These are phyloP conservation scores for Solanum hybrid DNA, from an alignment of 305 asterid genomes.

Conservation along the genomic window DNA sequence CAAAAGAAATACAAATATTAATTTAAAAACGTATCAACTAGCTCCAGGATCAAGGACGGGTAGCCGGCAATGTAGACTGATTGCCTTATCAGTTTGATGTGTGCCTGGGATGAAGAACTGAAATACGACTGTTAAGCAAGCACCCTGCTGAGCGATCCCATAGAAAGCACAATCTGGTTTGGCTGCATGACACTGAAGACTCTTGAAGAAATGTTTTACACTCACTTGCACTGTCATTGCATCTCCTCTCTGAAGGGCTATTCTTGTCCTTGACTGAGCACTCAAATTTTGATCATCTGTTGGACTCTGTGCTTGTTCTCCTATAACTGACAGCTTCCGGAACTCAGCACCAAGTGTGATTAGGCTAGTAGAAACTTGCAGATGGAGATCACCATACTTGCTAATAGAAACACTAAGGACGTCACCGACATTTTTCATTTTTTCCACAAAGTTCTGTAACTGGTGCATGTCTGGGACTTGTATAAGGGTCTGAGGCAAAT, in stretches of 20 bases:
- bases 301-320: conserved; percentile 51
- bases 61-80: conserved; percentile 77
- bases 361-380: conserved; percentile 63
- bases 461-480: conserved; percentile 50
- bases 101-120: conserved; percentile 91
- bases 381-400: conserved; percentile 70
- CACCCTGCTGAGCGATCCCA: conserved; percentile 61
- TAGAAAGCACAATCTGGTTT: conserved; percentile 82
- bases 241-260: conserved; percentile 65
- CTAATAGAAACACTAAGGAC: conserved; percentile 62
- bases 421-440: conserved; percentile 87
- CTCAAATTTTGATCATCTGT: conserved; percentile 35
- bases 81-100: conserved; percentile 62
- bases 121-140: conserved; percentile 67
- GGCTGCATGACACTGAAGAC: conserved; percentile 65
- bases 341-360: conserved; percentile 73
- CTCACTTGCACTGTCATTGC: conserved; percentile 79
- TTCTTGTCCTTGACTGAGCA: conserved; percentile 46
- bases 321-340: conserved; percentile 52
- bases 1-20: background rate
- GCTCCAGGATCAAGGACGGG: conserved; percentile 93
- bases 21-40: conserved; percentile 20
- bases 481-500: conserved; percentile 69
- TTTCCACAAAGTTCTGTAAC: conserved; percentile 56
- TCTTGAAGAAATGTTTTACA: conserved; percentile 77